Conservation (phyloP, 2,329 filamentous ascomycete genomes). For the Fusarium sp. region DNA sequence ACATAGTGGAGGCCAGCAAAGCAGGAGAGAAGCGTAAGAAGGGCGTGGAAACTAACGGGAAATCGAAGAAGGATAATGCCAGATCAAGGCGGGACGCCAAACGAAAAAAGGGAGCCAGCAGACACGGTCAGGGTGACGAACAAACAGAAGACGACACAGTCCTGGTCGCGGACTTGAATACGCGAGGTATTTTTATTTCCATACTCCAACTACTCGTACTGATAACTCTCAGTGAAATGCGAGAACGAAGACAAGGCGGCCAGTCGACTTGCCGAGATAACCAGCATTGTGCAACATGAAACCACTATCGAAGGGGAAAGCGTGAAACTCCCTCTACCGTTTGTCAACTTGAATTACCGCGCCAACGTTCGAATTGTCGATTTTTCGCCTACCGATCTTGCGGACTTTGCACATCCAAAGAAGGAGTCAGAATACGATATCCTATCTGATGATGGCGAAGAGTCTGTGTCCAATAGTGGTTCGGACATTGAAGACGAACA, state of each 20-base stretch:
- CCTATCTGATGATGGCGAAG: constrained; percentile 57
- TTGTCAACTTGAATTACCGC: constrained; percentile 78
- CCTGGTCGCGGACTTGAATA: constrained; percentile 47
- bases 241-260: constrained; percentile 54
- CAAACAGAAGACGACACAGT: constrained; percentile 42
- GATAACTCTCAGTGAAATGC: constrained; percentile 56
- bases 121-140: constrained; percentile 5
- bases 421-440: constrained; percentile 58
- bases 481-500: constrained; percentile 23
- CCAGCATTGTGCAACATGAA: constrained; percentile 54
- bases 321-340: constrained; percentile 67
- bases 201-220: neutral
- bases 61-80: constrained; percentile 44
- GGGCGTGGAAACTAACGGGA: constrained; percentile 38
- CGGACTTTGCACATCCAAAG: constrained; percentile 73
- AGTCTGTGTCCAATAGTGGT: constrained; percentile 21
- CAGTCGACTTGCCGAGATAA: constrained; percentile 54
- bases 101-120: constrained; percentile 22
- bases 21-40: constrained; percentile 55
- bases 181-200: constrained; percentile 40
- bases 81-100: constrained; percentile 40
- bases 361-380: constrained; percentile 81
- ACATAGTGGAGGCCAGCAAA: constrained; percentile 52
- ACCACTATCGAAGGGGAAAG: constrained; percentile 55
- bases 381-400: constrained; percentile 76